Conservation (phyloP, 345 rosid genomes). For the Trapa bicornis region DNA sequence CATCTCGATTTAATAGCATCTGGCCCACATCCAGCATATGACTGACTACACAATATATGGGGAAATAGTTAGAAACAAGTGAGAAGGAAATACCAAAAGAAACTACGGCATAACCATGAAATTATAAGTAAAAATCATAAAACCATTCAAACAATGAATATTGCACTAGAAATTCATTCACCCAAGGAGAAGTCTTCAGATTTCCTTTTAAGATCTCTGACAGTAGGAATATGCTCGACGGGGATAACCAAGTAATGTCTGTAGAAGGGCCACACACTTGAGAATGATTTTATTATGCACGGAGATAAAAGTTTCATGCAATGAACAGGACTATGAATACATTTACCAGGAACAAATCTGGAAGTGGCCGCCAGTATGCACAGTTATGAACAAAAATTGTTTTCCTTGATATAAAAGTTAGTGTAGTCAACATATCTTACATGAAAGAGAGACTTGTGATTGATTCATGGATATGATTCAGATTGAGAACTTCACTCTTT, state of each 20-base stretch:
- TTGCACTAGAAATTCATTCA: constrained; percentile 9
- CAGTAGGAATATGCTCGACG: constrained; percentile 60
- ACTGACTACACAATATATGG: constrained; percentile 25
- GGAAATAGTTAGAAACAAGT: not conserved
- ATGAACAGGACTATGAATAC: not conserved
- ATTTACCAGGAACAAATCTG: not conserved
- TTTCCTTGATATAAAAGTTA: too few relatives aligned
- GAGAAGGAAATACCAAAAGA: not conserved
- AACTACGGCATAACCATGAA: not conserved
- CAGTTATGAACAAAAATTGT: too few relatives aligned
- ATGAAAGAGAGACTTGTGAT: too few relatives aligned
- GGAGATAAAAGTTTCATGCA: not conserved
- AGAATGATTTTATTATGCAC: not conserved
- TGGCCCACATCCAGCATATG: constrained; percentile 78
- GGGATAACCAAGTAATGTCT: constrained; percentile 92
- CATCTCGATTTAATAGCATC: constrained; percentile 40
- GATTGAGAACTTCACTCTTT: too few relatives aligned
- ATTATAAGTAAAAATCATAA: not conserved
- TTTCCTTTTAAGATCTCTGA: constrained; percentile 45
- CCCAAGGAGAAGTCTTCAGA: constrained; percentile 67
- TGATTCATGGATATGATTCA: too few relatives aligned
- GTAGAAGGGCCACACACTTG: not conserved
- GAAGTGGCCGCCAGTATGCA: not conserved
- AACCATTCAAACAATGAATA: not conserved
- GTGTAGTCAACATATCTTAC: too few relatives aligned